Percentiles rank a stretch among this genome's conserved stretches.
Conservation (phyloP, 768 basidiomycete species). For the Vishniacozyma victoriae region DNA sequence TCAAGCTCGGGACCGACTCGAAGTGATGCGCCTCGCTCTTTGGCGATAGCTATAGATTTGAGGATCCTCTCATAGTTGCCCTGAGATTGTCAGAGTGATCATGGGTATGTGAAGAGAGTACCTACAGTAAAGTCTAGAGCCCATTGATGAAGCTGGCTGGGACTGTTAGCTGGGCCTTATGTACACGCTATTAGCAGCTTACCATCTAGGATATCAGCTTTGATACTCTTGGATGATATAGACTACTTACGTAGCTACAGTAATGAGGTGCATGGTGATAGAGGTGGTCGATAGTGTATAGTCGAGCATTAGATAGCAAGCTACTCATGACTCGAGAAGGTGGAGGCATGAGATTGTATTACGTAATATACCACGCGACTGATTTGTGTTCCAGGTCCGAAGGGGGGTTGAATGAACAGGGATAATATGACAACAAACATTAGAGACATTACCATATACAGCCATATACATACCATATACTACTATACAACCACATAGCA, state of each 20-base stretch:
- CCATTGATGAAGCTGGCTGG: slow-evolving; percentile 95
- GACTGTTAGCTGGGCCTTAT: background rate
- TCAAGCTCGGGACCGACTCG: slow-evolving; percentile 96
- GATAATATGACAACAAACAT: too few species aligned
- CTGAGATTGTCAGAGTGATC: slow-evolving; percentile 47
- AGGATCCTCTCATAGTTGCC: slow-evolving; percentile 91
- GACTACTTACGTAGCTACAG: slow-evolving; percentile 70
- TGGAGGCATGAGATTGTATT: too few species aligned
- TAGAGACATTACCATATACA: too few species aligned
- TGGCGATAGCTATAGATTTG: slow-evolving; percentile 79
- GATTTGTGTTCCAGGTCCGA: too few species aligned
- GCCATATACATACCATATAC: too few species aligned
- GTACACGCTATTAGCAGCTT: slow-evolving; percentile 30
- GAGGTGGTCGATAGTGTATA: too few species aligned
- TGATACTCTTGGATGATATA: background rate
- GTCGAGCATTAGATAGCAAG: too few species aligned
- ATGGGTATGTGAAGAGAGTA: background rate
- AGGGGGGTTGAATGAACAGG: too few species aligned
- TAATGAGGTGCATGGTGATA: slow-evolving; percentile 61
- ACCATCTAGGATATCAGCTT: slow-evolving; percentile 4
- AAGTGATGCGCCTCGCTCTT: slow-evolving; percentile 76
- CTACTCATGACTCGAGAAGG: too few species aligned
- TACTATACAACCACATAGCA: too few species aligned
- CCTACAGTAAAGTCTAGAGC: slow-evolving; percentile 85
- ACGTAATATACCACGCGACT: too few species aligned